Evolutionary conservation across 208 protist genomes (phyloP).

Genomic region (Tritrichomonas foetus): DNA sequence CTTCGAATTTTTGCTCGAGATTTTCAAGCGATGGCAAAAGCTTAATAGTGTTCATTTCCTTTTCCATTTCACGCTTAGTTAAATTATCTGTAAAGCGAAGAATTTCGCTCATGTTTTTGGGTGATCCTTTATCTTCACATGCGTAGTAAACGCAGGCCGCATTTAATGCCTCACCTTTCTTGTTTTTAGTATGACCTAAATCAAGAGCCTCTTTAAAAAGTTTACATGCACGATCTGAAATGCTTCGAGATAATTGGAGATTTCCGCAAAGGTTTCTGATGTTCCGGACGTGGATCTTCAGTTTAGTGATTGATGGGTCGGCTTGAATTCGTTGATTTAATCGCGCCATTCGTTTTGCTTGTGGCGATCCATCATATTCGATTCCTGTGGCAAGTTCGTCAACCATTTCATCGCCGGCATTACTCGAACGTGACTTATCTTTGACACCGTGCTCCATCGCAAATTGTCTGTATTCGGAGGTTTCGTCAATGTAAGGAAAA

Average conservation of each 20-base stretch:
- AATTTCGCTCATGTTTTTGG: not conserved
- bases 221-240: not conserved
- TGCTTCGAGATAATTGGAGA: not conserved
- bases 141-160: not conserved
- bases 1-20: not conserved
- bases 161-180: not conserved
- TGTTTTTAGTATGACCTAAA: not conserved
- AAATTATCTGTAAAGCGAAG: not conserved
- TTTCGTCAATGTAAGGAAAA: constrained; percentile 16
- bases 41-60: not conserved
- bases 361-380: not conserved
- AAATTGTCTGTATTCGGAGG: constrained; percentile 20
- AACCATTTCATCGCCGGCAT: not conserved
- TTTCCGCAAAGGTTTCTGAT: not conserved
- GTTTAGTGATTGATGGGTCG: not conserved
- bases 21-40: not conserved
- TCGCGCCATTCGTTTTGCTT: not conserved
- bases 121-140: not conserved
- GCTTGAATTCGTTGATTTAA: not conserved
- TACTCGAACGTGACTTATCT: not conserved
- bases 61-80: not conserved
- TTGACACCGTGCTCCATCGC: constrained; percentile 35
- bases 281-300: not conserved
- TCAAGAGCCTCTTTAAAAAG: not conserved
- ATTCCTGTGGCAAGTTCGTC: not conserved